Percentiles rank a stretch among this genome's conserved stretches.
Conservation (phyloP, 2,329 filamentous ascomycete genomes). For the Monosporascus sp. region DNA sequence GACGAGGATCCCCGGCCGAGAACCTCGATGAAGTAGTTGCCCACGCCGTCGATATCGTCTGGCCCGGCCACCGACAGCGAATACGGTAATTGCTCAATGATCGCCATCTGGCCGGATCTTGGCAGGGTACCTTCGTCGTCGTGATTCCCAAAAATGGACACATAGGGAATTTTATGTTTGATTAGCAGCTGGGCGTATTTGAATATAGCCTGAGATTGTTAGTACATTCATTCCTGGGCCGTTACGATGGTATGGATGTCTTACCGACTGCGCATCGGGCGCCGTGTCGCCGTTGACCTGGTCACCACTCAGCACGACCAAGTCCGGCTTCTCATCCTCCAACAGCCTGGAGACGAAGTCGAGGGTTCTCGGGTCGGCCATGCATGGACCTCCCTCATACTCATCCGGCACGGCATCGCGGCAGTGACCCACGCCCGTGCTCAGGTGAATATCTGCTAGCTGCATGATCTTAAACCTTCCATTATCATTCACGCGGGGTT, state of each 20-base stretch:
- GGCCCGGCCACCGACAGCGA: constrained; percentile 84
- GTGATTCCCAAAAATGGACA: constrained; percentile 94
- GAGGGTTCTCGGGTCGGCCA: constrained; percentile 85
- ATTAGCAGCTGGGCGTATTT: constrained; percentile 84
- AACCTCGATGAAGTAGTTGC: constrained; percentile 92
- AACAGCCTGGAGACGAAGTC: constrained; percentile 81
- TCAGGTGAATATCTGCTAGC: constrained; percentile 87
- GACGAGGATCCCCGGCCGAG: constrained; percentile 72
- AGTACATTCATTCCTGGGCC: constrained; percentile 5
- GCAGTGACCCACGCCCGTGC: constrained; percentile 80
- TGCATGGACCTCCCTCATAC: constrained; percentile 71
- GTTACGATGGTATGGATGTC: constrained; percentile 18
- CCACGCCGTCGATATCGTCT: constrained; percentile 78
- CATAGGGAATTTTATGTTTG: constrained; percentile 84
- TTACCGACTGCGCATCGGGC: constrained; percentile 79
- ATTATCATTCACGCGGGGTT: constrained; percentile 75
- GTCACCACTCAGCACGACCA: constrained; percentile 88
- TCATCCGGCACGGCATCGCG: constrained; percentile 77
- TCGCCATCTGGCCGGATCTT: constrained; percentile 73
- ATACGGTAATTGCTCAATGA: constrained; percentile 83
- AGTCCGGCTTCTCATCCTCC: constrained; percentile 88
- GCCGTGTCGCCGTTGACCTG: constrained; percentile 93
- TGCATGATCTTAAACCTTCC: constrained; percentile 98
- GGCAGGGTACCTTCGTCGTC: constrained; percentile 85
- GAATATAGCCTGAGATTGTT: constrained; percentile 65